Evolutionary conservation across 1,284 basidiomycete genomes (phyloP).

Genomic region (Xanthoconium separans): DNA sequence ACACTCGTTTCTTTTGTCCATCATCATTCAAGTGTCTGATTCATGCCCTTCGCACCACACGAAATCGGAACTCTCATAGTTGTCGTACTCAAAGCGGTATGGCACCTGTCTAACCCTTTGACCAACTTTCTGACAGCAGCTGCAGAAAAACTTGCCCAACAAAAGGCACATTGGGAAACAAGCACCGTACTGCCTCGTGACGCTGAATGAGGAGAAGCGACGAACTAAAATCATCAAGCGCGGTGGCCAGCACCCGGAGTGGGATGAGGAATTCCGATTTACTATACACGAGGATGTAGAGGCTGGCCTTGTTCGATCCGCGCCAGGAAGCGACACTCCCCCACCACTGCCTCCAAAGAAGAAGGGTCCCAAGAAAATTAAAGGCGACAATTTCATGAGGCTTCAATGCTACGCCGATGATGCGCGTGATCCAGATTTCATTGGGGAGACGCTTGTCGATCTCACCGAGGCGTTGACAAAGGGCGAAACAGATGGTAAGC

Average conservation of each 20-base stretch:
- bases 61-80: constrained; percentile 94
- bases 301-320: constrained; percentile 55
- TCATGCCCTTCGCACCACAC: constrained; percentile 58
- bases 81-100: constrained; percentile 92
- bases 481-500: constrained; percentile 94
- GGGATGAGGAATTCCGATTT: constrained; percentile 98
- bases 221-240: constrained; percentile 91
- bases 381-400: constrained; percentile 76
- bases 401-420: constrained; percentile 95
- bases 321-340: constrained; percentile 51
- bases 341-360: constrained; percentile 63
- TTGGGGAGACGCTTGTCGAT: constrained; percentile 89
- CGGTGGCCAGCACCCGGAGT: constrained; percentile 97
- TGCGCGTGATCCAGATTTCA: constrained; percentile 90
- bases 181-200: constrained; percentile 90
- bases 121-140: constrained; percentile 19
- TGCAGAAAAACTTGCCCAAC: constrained; percentile 88
- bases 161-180: constrained; percentile 97
- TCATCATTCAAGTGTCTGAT: constrained; percentile 7
- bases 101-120: constrained; percentile 35
- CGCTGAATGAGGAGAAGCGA: constrained; percentile 77
- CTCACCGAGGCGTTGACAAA: constrained; percentile 89
- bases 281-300: constrained; percentile 82
- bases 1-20: constrained; percentile 6
- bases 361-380: constrained; percentile 55